phyloP scores from a whole-genome alignment of 73 alveolate genomes.

The Symbiodinium pilosum region DNA sequence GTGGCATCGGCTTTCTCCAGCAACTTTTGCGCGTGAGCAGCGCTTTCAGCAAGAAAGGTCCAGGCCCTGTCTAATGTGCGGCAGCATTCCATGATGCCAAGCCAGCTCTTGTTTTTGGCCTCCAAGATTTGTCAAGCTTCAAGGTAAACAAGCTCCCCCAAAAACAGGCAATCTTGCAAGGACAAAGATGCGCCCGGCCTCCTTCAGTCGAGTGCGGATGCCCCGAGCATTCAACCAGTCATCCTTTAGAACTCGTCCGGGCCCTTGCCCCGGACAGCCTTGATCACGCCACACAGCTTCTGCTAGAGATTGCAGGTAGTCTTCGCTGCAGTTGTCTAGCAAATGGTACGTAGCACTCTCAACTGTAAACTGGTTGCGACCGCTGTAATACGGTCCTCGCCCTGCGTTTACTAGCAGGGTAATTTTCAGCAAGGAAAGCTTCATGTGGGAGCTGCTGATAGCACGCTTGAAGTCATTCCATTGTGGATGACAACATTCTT shows the following conservation, averaged over 20 bases:
- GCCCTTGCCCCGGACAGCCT: background rate
- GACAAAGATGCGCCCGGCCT: background rate
- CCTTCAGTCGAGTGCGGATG: background rate
- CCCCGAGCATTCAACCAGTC: background rate
- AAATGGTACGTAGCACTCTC: background rate
- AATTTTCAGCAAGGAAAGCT: background rate
- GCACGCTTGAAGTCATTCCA: background rate
- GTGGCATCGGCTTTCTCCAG: too few relatives aligned
- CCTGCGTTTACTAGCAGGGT: background rate
- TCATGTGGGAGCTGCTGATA: background rate
- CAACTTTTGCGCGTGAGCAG: background rate
- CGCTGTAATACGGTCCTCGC: background rate
- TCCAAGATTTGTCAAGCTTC: background rate
- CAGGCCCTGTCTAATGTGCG: background rate
- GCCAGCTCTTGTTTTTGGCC: background rate
- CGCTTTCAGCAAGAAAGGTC: background rate
- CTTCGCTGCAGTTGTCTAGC: background rate
- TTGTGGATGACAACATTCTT: background rate
- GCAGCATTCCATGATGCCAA: background rate
- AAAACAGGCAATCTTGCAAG: background rate
- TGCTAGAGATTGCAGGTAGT: background rate
- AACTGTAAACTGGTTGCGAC: background rate
- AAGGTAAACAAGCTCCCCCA: background rate
- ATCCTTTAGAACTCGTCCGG: background rate
- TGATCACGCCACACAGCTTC: background rate